phyloP scores from a whole-genome alignment of 2,329 filamentous ascomycete genomes.

The Monilinia vaccinii-corymbosi region DNA sequence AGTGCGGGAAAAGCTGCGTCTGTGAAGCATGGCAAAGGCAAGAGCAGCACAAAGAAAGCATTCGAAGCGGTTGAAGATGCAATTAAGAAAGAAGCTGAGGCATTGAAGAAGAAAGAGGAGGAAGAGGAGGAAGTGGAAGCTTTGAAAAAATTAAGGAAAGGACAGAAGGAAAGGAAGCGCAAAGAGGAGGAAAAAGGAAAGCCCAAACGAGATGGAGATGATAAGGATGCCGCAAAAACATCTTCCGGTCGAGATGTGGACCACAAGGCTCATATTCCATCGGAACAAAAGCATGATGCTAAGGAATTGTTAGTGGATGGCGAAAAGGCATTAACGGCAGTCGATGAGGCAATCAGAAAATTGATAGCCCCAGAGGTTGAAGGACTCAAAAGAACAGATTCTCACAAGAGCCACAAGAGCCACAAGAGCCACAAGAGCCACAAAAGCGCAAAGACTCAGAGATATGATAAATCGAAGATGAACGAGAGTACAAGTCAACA shows the following conservation, averaged over 20 bases:
- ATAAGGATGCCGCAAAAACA: slow-evolving; percentile 5
- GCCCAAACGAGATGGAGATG: slow-evolving; percentile 1
- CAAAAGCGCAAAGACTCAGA: neutral
- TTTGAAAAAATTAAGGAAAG: slow-evolving; percentile 6
- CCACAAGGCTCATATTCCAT: neutral
- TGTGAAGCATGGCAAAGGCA: slow-evolving; percentile 6
- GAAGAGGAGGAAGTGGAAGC: slow-evolving; percentile 8
- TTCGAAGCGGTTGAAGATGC: slow-evolving; percentile 11
- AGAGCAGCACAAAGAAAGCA: slow-evolving; percentile 9
- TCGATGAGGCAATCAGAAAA: slow-evolving; percentile 7
- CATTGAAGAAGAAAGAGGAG: slow-evolving; percentile 8
- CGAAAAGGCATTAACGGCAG: slow-evolving; percentile 6
- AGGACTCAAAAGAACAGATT: slow-evolving; percentile 2
- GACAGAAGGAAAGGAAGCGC: slow-evolving; percentile 6
- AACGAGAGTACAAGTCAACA: slow-evolving; percentile 1
- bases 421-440: slow-evolving; percentile 1
- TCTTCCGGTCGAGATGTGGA: neutral
- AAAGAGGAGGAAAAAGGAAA: slow-evolving; percentile 10
- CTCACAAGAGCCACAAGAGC: slow-evolving; percentile 4
- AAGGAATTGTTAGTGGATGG: neutral
- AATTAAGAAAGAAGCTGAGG: slow-evolving; percentile 9
- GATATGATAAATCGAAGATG: slow-evolving; percentile 1
- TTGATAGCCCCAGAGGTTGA: slow-evolving; percentile 2
- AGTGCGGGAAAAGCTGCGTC: slow-evolving; percentile 3
- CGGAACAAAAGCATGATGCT: neutral